These are phyloP conservation scores for Pleurotus pulmonarius DNA, from an alignment of 768 basidiomycete species.

Conservation along the genomic window DNA sequence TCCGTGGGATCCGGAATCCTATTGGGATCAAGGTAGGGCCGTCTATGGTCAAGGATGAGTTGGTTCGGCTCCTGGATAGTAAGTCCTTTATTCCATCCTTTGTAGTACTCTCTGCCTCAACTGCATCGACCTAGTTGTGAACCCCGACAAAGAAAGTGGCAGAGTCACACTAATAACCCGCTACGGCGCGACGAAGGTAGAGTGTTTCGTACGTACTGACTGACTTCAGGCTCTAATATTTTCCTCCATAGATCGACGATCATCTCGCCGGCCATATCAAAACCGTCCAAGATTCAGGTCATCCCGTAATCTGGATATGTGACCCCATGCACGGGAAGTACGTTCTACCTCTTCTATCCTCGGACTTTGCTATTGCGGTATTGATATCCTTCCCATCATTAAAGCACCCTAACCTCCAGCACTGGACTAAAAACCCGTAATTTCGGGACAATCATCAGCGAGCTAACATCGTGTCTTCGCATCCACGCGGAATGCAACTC, in stretches of 20 bases:
- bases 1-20: conserved; percentile 87
- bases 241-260: conserved; percentile 53
- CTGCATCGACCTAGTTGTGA: conserved; percentile 57
- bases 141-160: conserved; percentile 79
- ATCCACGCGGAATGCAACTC: conserved; percentile 78
- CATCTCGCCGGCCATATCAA: conserved; percentile 78
- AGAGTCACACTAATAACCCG: conserved; percentile 89
- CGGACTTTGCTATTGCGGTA: too few relatives aligned
- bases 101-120: background rate
- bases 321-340: conserved; percentile 99
- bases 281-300: conserved; percentile 73
- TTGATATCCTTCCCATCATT: too few relatives aligned
- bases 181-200: conserved; percentile 85
- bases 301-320: conserved; percentile 92
- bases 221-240: background rate
- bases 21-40: conserved; percentile 97
- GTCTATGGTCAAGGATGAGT: conserved; percentile 73
- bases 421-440: conserved; percentile 86
- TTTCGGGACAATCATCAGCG: conserved; percentile 85
- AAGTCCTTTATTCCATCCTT: conserved; percentile 21
- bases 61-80: conserved; percentile 76
- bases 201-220: background rate
- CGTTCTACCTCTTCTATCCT: conserved; percentile 22
- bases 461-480: conserved; percentile 76
- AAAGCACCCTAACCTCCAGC: conserved; percentile 78